Conservation (phyloP, 495 filamentous ascomycete genomes). For the Oidiodendron maius region DNA sequence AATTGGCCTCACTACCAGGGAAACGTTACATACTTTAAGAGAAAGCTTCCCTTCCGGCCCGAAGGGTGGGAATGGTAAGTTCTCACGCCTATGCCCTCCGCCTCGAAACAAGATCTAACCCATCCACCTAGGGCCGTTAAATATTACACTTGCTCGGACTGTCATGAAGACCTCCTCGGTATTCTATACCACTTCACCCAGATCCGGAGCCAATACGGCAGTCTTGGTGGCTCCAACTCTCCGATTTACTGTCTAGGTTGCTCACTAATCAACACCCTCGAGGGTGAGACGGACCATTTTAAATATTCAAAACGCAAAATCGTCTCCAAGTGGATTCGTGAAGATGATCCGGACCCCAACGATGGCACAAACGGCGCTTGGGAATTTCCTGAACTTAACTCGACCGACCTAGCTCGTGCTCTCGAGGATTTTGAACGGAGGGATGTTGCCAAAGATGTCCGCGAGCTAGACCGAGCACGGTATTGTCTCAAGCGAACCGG, state of each 20-base stretch:
- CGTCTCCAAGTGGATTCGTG: conserved; percentile 6
- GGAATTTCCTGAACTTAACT: too few species aligned
- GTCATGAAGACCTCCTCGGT: not conserved
- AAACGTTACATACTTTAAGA: not conserved
- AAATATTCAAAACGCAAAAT: conserved; percentile 7
- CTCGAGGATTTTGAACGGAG: not conserved
- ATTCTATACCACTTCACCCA: conserved; percentile 4
- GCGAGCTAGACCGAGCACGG: not conserved
- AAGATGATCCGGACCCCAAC: not conserved
- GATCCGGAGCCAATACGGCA: not conserved
- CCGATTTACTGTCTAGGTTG: conserved; percentile 5
- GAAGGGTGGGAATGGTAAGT: conserved; percentile 13
- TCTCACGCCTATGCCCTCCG: too few species aligned
- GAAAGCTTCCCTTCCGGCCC: not conserved
- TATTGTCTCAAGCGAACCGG: too few species aligned
- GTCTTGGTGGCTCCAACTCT: not conserved
- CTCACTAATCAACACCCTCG: not conserved
- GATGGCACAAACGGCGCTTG: not conserved
- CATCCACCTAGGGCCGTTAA: conserved; percentile 5
- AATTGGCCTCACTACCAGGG: conserved; percentile 6
- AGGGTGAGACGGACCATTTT: conserved; percentile 12
- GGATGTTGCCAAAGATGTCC: not conserved
- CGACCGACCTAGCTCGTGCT: not conserved
- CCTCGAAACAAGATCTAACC: too few species aligned
- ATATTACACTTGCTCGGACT: not conserved